Base-by-base conservation (phyloP, 1,284 basidiomycete genomes). In the Ustilago curta region DNA sequence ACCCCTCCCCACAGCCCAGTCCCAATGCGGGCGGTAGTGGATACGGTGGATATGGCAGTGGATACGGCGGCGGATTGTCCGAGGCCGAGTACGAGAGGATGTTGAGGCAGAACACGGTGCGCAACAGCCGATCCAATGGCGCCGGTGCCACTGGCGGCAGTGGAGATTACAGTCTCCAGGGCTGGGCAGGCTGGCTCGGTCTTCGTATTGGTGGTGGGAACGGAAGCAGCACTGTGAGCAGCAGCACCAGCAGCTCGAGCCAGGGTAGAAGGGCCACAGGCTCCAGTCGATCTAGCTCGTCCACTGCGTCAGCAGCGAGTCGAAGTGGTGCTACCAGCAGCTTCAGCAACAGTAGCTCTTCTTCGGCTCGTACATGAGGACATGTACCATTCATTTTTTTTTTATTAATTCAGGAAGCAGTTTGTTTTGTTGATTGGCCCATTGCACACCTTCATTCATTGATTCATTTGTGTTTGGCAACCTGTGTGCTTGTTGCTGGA, bases 11-110 rank as follows among this genome's bases (percentile, higher is more conserved):
- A 9, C 61, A 62, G 25, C 71, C 66, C 3, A 62, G 57, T 42
- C 71, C 71, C 0, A 49, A 19, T 4, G 1, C 50, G 8, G 70
- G 58, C 4, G 60, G 52, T 8, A 40, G 40, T 9, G 64, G 59
- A 8, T 67, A 68, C 23, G 60, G 64, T 5, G 60, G 48, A 0
- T 47, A 64, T 16, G 70, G 70, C 12, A 63, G 43, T 18, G 65
- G 70, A 18, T 65, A 65, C 23, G 66, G 62, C 16, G 66, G 61
- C 18, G 71, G 66, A 3, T 23, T 74, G 58, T 56, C 50, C 4
- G 71, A 74, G 23, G 71, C 71, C n/a, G 71, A 74, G 54, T 74
- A 74, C 37, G 71, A 74, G 52, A 56, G 71, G 27, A 62, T 74
- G 71, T 48, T 74, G 37, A 49, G 71, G n/a, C 27, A 27, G 1